A percentile compares a stretch with the other conserved stretches of the same genome.
These are phyloP conservation scores for Delitschia confertaspora DNA, from an alignment of 495 filamentous ascomycete species.

Conservation along the genomic window DNA sequence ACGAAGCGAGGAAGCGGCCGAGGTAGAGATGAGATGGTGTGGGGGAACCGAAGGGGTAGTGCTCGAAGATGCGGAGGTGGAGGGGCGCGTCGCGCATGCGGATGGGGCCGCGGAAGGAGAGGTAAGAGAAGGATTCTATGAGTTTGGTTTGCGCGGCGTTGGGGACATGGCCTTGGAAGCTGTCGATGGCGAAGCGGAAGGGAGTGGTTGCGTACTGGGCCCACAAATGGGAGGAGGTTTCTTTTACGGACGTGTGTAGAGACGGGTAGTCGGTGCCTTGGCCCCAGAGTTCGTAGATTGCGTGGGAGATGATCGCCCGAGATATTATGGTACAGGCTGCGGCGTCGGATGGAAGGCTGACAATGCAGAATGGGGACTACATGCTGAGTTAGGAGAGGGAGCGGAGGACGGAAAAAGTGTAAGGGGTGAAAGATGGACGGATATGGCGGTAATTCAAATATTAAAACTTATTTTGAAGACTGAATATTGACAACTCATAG, in stretches of 20 bases:
- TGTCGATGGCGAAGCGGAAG: conserved; percentile 77
- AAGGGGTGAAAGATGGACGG: too few relatives aligned
- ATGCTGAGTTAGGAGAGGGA: too few relatives aligned
- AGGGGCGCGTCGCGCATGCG: conserved; percentile 60
- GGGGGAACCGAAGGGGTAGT: conserved; percentile 52
- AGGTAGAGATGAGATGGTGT: conserved; percentile 58
- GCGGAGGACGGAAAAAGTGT: too few relatives aligned
- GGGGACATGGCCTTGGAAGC: conserved; percentile 60
- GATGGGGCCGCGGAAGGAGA: conserved; percentile 69
- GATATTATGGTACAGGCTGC: conserved; percentile 57
- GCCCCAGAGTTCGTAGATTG: conserved; percentile 86
- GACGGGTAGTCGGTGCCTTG: conserved; percentile 54
- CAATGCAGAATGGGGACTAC: conserved; percentile 81
- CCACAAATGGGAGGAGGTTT: conserved; percentile 56
- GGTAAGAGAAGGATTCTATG: conserved; percentile 73
- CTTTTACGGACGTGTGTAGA: conserved; percentile 57
- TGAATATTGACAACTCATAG: too few relatives aligned
- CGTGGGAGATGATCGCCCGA: conserved; percentile 70
- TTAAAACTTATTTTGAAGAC: too few relatives aligned
- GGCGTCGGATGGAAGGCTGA: conserved; percentile 55
- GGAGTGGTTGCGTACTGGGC: conserved; percentile 47
- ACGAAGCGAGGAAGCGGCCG: conserved; percentile 56
- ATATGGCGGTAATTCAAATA: too few relatives aligned
- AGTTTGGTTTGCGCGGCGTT: conserved; percentile 51
- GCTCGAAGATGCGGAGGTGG: conserved; percentile 70